Conservation (phyloP, 2,329 filamentous ascomycete genomes). For the Cercospora brassicicola region DNA sequence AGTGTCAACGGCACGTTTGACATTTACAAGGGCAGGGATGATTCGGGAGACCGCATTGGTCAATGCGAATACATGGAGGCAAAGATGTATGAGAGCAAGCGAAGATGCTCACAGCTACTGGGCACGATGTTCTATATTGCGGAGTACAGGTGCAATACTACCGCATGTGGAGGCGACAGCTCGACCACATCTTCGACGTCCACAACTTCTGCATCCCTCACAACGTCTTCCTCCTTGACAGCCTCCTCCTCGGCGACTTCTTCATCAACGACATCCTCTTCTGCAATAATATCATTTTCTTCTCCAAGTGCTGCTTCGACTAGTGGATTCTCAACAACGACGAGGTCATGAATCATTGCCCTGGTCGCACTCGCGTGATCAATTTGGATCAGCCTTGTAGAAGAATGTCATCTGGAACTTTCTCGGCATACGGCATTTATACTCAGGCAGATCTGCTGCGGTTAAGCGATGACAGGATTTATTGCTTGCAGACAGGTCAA, state of each 20-base stretch:
- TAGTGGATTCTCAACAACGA: not conserved
- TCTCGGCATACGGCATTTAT: not conserved
- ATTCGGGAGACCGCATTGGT: slow-evolving; percentile 15
- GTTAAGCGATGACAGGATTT: not conserved
- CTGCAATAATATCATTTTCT: not conserved
- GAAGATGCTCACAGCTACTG: slow-evolving; percentile 14
- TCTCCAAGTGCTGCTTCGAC: not conserved
- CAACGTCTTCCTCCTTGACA: not conserved
- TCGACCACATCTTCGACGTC: slow-evolving; percentile 2
- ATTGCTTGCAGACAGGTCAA: not conserved
- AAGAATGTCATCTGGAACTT: not conserved
- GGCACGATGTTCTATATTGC: slow-evolving; percentile 17
- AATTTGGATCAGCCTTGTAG: not conserved
- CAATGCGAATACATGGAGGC: slow-evolving; percentile 12
- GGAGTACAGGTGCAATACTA: slow-evolving; percentile 18
- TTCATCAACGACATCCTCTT: not conserved
- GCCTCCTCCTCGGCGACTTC: not conserved
- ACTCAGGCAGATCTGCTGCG: not conserved
- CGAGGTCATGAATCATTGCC: not conserved
- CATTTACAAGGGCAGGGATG: slow-evolving; percentile 18
- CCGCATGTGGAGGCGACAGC: slow-evolving; percentile 11
- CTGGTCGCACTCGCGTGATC: not conserved
- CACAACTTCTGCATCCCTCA: not conserved
- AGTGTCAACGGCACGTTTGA: slow-evolving; percentile 19
- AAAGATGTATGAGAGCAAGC: slow-evolving; percentile 12